Conservation (phyloP, 352 stramenopile genomes). For the Globisporangium polare region DNA sequence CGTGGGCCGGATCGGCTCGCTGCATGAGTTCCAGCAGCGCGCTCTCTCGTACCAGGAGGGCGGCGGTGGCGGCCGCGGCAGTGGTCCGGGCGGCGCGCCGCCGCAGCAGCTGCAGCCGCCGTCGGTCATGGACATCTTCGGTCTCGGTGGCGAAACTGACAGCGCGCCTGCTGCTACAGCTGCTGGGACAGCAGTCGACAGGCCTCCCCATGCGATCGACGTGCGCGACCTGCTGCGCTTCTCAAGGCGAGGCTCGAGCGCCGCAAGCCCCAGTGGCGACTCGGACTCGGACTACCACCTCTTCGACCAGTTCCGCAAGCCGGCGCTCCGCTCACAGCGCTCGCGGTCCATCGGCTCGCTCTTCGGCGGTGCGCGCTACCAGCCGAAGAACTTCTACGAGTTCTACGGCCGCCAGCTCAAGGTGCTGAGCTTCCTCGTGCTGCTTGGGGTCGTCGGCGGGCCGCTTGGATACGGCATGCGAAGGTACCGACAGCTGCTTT, state of each 20-base stretch:
- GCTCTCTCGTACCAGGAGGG: conserved; percentile 45
- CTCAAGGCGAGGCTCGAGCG: conserved; percentile 10
- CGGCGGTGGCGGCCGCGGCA: no score
- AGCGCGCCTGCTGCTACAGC: neutral
- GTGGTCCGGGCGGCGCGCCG: neutral
- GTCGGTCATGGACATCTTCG: neutral
- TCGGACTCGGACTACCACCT: conserved; percentile 32
- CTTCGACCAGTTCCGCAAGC: conserved; percentile 18
- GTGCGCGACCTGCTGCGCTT: conserved; percentile 19
- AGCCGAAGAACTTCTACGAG: conserved; percentile 29
- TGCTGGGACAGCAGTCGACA: neutral
- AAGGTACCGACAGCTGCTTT: conserved; percentile 8
- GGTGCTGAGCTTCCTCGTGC: conserved; percentile 68
- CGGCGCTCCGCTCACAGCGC: conserved; percentile 22
- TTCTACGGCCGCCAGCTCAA: conserved; percentile 70
- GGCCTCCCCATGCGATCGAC: conserved; percentile 5
- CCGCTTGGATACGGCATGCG: conserved; percentile 75
- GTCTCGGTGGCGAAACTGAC: neutral
- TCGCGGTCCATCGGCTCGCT: conserved; percentile 54
- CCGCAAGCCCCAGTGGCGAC: conserved; percentile 12
- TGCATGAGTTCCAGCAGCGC: conserved; percentile 84
- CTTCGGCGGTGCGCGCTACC: conserved; percentile 49
- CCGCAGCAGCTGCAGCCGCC: neutral
- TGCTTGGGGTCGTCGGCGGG: conserved; percentile 77
- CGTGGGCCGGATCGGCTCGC: conserved; percentile 62